Evolutionary conservation across 1,139 yeast genomes (phyloP), one percentile per base, ranked within the genome.

Genomic region (Zygosaccharomyces pseudobailii): DNA sequence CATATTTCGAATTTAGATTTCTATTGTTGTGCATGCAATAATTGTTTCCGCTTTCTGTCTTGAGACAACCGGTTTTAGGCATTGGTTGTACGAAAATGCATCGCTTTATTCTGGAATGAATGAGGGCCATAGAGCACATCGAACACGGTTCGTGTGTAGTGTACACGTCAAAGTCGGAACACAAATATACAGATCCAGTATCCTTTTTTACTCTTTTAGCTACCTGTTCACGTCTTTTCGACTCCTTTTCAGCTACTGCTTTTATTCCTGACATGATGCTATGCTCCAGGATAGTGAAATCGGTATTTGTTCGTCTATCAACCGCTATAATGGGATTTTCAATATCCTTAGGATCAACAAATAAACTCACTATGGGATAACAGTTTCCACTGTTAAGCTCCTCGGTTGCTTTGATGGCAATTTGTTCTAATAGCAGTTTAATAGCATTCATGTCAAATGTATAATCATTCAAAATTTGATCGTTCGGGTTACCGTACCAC

Each of bases 51-150:
- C 89, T 75, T 1, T 74, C 74, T 1, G 75, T 74, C 32, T 72
- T 75, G 32, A 83, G 70, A 0, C 78, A 79, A 2, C 89, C 89
- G 0, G 85, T 78, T 13, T 51, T 48, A 0, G 62, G 55, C 52
- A 75, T 72, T 6, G 74, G 66, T 40, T 72, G 68, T 22, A 87
- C 55, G 63, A 83, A 92, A 1, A 87, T 71, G 34, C 92, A 69
- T 47, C 89, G 71, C 10, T 80, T 75, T 1, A 94, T 76, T 41
- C 99, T 73, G 0, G 97, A 90, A 65, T 94, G 98, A 8, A 90
- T 84, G 32, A 94, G 71, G 0, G 97, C 98, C 99, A 94, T 94
- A 6, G 87, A 71, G 61, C 99, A 94, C 97, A 92, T 94, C 0
- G 87, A 78, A 63, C 98, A 94, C 0, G 98, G 99, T 63, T 94